Evolutionary conservation across 2,329 filamentous ascomycete species (phyloP), one percentile per base, ranked within the genome.

Genomic region (Beauveria bassiana): DNA sequence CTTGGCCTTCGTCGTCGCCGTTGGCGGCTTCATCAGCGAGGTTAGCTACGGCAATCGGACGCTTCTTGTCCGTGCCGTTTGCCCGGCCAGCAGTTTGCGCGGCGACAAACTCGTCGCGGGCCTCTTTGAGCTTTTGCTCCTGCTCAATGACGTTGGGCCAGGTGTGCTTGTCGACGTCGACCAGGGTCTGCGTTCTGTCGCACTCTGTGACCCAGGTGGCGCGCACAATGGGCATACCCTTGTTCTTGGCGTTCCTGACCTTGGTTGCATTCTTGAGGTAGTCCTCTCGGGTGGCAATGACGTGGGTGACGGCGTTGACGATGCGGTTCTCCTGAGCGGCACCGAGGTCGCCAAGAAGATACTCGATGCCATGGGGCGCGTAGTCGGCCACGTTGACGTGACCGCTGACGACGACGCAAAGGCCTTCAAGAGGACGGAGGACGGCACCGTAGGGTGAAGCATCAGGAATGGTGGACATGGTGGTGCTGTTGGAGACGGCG

Each of bases 161-260:
- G 26, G 63, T 49, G 31, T 70, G 71, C 22, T 66, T 65, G 26
- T 70, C 67, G 1, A 63, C 65, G 22, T 65, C 63, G 14, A 71
- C 64, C 49, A 66, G 65, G 54, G 64, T 66, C 26, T 67, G 65
- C 45, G 70, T 61, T 10, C 64, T 62, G 43, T 81, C 73, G 24
- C 79, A 85, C n/a, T 86, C 79, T 2, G 81, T 65, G n/a, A 86
- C 73, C 88, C 88, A 91, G 16, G 81, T 73, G 0, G 86, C 70
- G 10, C 73, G 77, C 28, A 91, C 79, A 51, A 90, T 78, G 3
- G 78, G 78, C 14, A 88, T 72, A 22, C 70, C 75, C 40, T 79
- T 75, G 14, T 75, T 66, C 10, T 75, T 70, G 5, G 79, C 82
- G 18, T 80, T 71, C 66, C 74, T 75, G 65, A 83, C 79, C 68